Conservation (phyloP, 2,329 filamentous ascomycete genomes). For the Ophiocordyceps camponoti-floridani region DNA sequence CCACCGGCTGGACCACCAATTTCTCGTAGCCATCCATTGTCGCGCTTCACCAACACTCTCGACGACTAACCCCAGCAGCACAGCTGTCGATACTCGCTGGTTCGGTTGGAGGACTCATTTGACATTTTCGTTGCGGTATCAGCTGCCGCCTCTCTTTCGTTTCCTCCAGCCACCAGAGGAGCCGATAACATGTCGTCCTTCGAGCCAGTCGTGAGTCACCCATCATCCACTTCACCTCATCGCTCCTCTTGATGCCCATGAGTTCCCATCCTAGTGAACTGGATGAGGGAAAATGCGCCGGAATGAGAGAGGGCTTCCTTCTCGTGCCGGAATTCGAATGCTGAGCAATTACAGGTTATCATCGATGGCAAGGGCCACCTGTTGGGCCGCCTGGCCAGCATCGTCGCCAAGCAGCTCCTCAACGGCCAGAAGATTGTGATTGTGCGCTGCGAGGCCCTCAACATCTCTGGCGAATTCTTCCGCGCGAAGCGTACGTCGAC, state of each 20-base stretch:
- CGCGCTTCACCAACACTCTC: slow-evolving; percentile 18
- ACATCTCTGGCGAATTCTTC: slow-evolving; percentile 99
- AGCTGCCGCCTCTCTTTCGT: slow-evolving; percentile 15
- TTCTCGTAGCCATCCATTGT: slow-evolving; percentile 20
- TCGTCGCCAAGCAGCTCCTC: slow-evolving; percentile 97
- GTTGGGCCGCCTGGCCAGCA: slow-evolving; percentile 94
- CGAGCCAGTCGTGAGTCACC: slow-evolving; percentile 49
- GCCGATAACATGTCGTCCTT: slow-evolving; percentile 47
- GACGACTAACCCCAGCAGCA: slow-evolving; percentile 24
- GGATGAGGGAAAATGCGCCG: not conserved
- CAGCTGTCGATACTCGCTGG: slow-evolving; percentile 21
- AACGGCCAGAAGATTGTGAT: slow-evolving; percentile 99
- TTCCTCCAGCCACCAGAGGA: slow-evolving; percentile 13
- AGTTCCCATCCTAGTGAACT: not conserved
- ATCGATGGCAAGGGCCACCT: slow-evolving; percentile 99
- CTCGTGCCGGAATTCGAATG: not conserved
- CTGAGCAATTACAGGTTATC: slow-evolving; percentile 48
- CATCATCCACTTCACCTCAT: not conserved
- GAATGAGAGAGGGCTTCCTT: no score
- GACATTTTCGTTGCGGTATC: slow-evolving; percentile 12
- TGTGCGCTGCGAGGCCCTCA: slow-evolving; percentile 96
- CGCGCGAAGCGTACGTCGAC: slow-evolving; percentile 89
- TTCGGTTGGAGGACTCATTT: slow-evolving; percentile 19
- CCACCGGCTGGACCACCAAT: slow-evolving; percentile 20
- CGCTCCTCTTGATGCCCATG: no score